Conservation (phyloP, 73 alveolate genomes). For the Paramecium primaurelia region DNA sequence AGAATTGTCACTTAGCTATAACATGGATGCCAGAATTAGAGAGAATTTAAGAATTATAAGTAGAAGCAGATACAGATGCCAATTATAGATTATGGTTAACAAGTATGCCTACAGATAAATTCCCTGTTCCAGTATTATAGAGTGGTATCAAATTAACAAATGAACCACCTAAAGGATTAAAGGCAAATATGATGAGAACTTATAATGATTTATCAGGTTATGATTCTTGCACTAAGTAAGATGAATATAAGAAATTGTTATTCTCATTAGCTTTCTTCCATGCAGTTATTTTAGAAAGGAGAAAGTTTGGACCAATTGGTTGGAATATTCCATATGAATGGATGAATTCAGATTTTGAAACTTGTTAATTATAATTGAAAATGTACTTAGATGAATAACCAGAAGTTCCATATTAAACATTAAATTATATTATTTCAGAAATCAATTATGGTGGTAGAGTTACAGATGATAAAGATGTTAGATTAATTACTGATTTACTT, state of each 20-base stretch:
- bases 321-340: constrained; percentile 99
- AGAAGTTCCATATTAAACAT: constrained; percentile 88
- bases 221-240: constrained; percentile 85
- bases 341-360: constrained; percentile 99
- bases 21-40: constrained; percentile 99
- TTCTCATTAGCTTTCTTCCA: constrained; percentile 99
- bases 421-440: constrained; percentile 92
- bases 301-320: constrained; percentile 99
- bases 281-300: constrained; percentile 99
- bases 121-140: constrained; percentile 98
- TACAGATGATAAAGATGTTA: constrained; percentile 98
- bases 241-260: constrained; percentile 93
- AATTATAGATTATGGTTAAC: constrained; percentile 98
- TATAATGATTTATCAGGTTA: constrained; percentile 88
- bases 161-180: constrained; percentile 99
- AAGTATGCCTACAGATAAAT: constrained; percentile 97
- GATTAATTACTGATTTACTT: constrained; percentile 95
- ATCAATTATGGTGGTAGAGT: constrained; percentile 99
- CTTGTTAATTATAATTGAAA: constrained; percentile 87
- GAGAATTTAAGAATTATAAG: constrained; percentile 96
- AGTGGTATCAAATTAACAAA: constrained; percentile 94
- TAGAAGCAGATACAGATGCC: constrained; percentile 93
- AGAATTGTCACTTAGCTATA: constrained; percentile 99
- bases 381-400: constrained; percentile 97
- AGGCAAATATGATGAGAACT: constrained; percentile 98